Percentiles rank a stretch among this genome's conserved stretches.
These are phyloP conservation scores for Dactylonectria macrodidyma DNA, from an alignment of 2,329 filamentous ascomycete genomes.

Conservation along the genomic window DNA sequence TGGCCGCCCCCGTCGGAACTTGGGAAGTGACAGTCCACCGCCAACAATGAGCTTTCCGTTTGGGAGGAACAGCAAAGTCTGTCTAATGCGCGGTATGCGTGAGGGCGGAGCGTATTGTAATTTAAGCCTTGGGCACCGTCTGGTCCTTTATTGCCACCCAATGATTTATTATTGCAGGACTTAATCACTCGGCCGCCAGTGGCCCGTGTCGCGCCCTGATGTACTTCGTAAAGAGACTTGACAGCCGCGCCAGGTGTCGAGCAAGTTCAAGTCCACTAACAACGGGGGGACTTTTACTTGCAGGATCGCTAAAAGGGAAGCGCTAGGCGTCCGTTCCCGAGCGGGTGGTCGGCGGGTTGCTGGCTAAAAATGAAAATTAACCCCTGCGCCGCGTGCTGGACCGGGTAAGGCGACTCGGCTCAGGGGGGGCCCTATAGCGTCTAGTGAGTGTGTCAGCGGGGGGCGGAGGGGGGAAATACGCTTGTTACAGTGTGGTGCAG, in stretches of 20 bases:
- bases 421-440: background rate
- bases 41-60: background rate
- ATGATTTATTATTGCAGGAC: background rate
- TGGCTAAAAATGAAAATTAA: conserved; percentile 9
- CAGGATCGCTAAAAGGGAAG: background rate
- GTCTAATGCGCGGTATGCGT: background rate
- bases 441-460: conserved; percentile 20
- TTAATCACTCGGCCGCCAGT: conserved; percentile 7
- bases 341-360: conserved; percentile 26
- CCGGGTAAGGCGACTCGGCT: conserved; percentile 18
- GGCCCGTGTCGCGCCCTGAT: conserved; percentile 11
- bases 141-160: conserved; percentile 14
- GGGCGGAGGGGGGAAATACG: conserved; percentile 4
- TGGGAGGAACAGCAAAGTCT: background rate
- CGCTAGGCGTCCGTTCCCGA: conserved; percentile 27
- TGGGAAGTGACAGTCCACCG: background rate
- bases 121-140: conserved; percentile 11
- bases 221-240: conserved; percentile 1
- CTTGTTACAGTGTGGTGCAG: conserved; percentile 27
- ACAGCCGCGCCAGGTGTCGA: background rate
- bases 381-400: conserved; percentile 19
- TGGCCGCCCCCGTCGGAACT: conserved; percentile 16
- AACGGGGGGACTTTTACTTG: background rate
- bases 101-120: background rate
- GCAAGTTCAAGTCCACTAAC: background rate